These are phyloP conservation scores for Ceratopteris richardii DNA, from an alignment of 75 land plant genomes.

Conservation along the genomic window DNA sequence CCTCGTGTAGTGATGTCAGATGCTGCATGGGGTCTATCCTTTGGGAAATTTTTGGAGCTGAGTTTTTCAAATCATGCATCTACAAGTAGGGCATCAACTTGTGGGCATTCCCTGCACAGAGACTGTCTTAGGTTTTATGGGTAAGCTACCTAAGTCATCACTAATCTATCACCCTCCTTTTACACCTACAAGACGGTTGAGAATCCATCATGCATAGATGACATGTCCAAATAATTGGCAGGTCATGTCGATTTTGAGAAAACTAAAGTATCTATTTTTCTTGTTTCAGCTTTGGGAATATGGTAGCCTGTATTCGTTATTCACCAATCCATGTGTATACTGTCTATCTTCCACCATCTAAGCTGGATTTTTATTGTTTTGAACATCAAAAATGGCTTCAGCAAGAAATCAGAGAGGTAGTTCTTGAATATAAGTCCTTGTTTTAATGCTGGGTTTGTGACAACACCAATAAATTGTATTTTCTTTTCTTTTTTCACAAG, in stretches of 20 bases:
- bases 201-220: neutral
- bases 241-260: neutral
- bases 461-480: neutral
- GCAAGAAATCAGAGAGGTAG: conserved; percentile 57
- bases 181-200: neutral
- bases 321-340: conserved; percentile 48
- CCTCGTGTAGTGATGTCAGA: conserved; percentile 27
- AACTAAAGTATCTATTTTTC: neutral
- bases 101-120: conserved; percentile 83
- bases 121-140: conserved; percentile 91
- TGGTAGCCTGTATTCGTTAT: conserved; percentile 77
- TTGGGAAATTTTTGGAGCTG: conserved; percentile 89
- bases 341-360: conserved; percentile 62
- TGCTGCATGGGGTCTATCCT: conserved; percentile 27
- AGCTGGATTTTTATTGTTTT: conserved; percentile 53
- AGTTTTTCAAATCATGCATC: no score
- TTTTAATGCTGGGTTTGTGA: neutral
- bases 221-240: neutral
- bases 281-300: conserved; percentile 54
- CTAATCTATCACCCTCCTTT: neutral
- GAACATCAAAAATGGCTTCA: conserved; percentile 47
- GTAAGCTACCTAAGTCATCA: conserved; percentile 23
- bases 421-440: neutral
- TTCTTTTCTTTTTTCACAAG: no score
- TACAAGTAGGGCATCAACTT: conserved; percentile 70